phyloP scores from a whole-genome alignment of 495 filamentous ascomycete genomes.

The Aspergillus hancockii region DNA sequence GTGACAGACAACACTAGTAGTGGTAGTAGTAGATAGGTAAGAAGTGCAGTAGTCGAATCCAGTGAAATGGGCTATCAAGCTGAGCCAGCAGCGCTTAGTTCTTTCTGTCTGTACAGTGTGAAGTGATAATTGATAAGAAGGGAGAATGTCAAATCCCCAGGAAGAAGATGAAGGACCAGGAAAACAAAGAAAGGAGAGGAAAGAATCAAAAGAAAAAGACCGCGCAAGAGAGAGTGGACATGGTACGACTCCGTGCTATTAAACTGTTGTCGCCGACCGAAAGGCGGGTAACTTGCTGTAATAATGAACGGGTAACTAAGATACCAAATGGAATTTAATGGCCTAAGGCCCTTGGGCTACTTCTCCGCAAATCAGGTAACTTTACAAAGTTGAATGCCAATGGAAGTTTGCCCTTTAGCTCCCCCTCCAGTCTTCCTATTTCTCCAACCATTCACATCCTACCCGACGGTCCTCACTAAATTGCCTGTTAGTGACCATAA shows the following conservation, averaged over 20 bases:
- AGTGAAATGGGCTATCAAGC: slow-evolving; percentile 11
- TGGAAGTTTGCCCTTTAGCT: no score
- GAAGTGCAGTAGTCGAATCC: no score
- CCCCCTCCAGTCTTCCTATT: no score
- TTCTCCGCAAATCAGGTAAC: background rate
- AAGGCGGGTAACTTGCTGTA: slow-evolving; percentile 13
- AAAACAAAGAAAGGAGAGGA: background rate
- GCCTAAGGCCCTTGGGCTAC: background rate
- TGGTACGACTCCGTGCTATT: slow-evolving; percentile 20
- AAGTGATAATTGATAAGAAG: background rate
- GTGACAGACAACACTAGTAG: no score
- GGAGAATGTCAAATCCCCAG: background rate
- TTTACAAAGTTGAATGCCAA: no score
- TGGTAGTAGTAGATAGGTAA: no score
- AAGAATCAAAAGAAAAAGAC: slow-evolving; percentile 6
- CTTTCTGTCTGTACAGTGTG: no score
- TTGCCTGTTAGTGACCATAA: no score
- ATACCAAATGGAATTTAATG: slow-evolving; percentile 6
- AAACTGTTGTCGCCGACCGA: slow-evolving; percentile 20
- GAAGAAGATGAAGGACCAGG: background rate
- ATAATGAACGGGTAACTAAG: background rate
- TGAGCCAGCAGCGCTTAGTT: slow-evolving; percentile 18
- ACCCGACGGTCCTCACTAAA: no score
- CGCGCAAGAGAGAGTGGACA: slow-evolving; percentile 7
- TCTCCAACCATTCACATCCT: no score